Evolutionary conservation across 306 rosid genomes (phyloP).

Genomic region (Crotalaria pallida): DNA sequence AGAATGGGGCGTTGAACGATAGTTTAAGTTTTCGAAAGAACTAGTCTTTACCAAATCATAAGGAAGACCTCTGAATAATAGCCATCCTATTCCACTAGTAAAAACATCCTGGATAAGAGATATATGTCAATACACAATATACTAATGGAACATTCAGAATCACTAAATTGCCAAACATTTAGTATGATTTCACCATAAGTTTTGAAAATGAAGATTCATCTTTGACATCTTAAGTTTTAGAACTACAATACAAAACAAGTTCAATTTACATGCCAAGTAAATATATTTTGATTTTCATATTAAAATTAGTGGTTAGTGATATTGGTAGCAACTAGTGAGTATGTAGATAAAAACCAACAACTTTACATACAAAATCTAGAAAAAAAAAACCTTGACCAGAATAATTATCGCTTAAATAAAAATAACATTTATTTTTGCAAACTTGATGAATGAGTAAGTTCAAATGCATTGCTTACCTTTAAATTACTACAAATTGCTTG

Average conservation of each 20-base stretch:
- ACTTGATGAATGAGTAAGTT: background rate
- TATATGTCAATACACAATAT: background rate
- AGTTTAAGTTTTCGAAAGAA: background rate
- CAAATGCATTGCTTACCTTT: constrained; percentile 16
- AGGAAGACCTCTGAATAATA: constrained; percentile 29
- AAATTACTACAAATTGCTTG: constrained; percentile 75
- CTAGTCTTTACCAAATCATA: constrained; percentile 28
- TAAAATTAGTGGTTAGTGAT: background rate
- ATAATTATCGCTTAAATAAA: background rate
- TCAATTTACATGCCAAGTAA: background rate
- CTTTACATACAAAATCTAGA: background rate
- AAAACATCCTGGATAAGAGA: constrained; percentile 22
- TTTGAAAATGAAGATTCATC: too few relatives aligned
- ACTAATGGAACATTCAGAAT: background rate
- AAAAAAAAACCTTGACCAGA: background rate
- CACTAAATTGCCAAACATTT: background rate
- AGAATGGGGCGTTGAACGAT: background rate
- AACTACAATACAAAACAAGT: background rate
- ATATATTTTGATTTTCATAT: background rate
- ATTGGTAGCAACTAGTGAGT: background rate
- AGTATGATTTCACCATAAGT: too few relatives aligned
- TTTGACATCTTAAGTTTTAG: too few relatives aligned
- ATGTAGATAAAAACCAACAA: background rate
- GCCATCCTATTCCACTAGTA: constrained; percentile 30
- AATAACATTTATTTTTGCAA: background rate